Percentiles rank a stretch among this genome's conserved stretches.
These are phyloP conservation scores for Drechslerella stenobrocha DNA, from an alignment of 2,329 filamentous ascomycete species.

Conservation along the genomic window DNA sequence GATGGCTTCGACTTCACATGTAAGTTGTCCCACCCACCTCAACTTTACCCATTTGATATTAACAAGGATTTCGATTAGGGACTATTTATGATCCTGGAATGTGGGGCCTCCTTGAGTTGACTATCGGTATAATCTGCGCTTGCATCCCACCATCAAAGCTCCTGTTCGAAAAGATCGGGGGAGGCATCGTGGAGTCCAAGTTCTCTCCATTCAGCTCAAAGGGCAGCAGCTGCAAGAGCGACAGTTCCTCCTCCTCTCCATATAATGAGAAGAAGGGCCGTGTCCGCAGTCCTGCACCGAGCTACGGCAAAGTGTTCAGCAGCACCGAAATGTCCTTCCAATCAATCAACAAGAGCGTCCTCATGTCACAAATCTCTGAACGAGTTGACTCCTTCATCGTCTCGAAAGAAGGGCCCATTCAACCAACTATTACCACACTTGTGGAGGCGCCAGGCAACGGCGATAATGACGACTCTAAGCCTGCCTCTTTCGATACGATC, in stretches of 20 bases:
- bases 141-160: slow-evolving; percentile 45
- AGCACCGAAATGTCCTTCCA: slow-evolving; percentile 14
- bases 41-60: neutral
- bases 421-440: slow-evolving; percentile 25
- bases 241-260: slow-evolving; percentile 15
- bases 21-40: neutral
- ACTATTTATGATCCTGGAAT: slow-evolving; percentile 45
- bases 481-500: neutral
- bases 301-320: neutral
- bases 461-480: slow-evolving; percentile 6
- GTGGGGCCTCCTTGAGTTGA: slow-evolving; percentile 44
- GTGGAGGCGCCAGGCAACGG: slow-evolving; percentile 8
- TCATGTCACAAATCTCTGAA: slow-evolving; percentile 45
- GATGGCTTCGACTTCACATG: slow-evolving; percentile 46
- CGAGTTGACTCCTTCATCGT: slow-evolving; percentile 35
- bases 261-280: slow-evolving; percentile 27
- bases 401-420: slow-evolving; percentile 16
- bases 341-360: slow-evolving; percentile 40
- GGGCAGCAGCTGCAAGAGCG: slow-evolving; percentile 33
- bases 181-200: slow-evolving; percentile 20
- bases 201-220: slow-evolving; percentile 26
- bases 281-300: slow-evolving; percentile 30
- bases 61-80: neutral
- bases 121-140: slow-evolving; percentile 45
- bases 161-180: slow-evolving; percentile 32